Base-by-base conservation (phyloP, 208 protist genomes). In the Trypanosoma platydactyli region DNA sequence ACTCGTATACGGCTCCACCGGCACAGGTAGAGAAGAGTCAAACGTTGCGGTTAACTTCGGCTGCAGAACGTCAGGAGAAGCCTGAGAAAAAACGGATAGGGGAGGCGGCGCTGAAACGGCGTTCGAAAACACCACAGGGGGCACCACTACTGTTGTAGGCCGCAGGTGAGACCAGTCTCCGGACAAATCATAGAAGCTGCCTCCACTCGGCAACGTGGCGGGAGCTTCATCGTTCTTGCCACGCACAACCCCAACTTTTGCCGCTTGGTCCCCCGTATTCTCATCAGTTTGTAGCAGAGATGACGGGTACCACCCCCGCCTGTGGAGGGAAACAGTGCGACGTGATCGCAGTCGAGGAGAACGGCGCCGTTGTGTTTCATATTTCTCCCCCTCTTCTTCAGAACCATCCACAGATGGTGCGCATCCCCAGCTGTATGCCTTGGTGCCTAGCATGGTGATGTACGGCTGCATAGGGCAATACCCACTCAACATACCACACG, bases 101-200 rank as follows among this genome's bases (percentile, higher is more conserved):
- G 33, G 33, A 38, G 33, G 33, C 33, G 9, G 33, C 33, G 33
- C 33, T 3, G 33, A 38, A 38, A 9, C 33, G 33, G 33, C 9
- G 12, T 29, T 42, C 5, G 57, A 38, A 9, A 18, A 15, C n/a
- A 50, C 11, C 24, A 55, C 3, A 7, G 62, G 51, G 1, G 62
- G 60, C 48, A 65, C 60, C 20, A 65, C 46, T 9, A 65, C 60
- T 40, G 60, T 65, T 22, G 60, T 65, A 25, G 62, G 62, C 18
- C 50, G 16, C 3, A 58, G 15, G 58, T 16, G 50, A 12, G 33
- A 11, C 13, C 24, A 56, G 40, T 55, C 27, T n/a, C 29, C 33
- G 15, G 16, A 1, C 20, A 65, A 45, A 3, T 16, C 25, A 29
- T 3, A 11, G 40, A 48, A 27, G 27, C 15, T 48, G 9, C 5